Conservation (phyloP, 2,329 filamentous ascomycete genomes). For the Penicillium sp. region DNA sequence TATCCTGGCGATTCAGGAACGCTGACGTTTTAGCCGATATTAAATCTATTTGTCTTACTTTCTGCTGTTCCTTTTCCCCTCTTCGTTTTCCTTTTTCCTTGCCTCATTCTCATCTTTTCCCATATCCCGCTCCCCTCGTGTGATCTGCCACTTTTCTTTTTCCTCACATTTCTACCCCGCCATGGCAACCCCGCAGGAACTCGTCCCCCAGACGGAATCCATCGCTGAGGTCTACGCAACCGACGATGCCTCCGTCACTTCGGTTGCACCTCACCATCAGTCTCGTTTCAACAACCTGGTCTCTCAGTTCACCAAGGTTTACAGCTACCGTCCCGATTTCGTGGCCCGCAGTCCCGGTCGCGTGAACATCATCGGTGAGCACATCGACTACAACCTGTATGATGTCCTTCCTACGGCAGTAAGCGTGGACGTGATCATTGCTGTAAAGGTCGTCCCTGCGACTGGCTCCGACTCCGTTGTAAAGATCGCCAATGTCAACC, state of each 20-base stretch:
- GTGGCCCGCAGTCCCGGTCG: constrained; percentile 83
- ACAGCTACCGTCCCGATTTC: constrained; percentile 65
- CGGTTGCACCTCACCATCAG: constrained; percentile 58
- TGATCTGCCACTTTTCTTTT: too few species aligned
- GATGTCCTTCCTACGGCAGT: constrained; percentile 93
- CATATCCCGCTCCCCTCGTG: too few species aligned
- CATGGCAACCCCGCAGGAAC: constrained; percentile 36
- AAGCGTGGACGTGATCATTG: constrained; percentile 79
- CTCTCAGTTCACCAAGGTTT: constrained; percentile 59
- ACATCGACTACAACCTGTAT: constrained; percentile 98
- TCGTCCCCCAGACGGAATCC: constrained; percentile 65
- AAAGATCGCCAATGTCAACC: constrained; percentile 69
- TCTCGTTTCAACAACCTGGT: constrained; percentile 68
- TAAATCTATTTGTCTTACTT: too few species aligned
- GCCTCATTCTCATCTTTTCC: too few species aligned
- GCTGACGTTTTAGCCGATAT: too few species aligned
- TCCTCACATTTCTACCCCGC: constrained; percentile 24
- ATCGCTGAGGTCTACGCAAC: constrained; percentile 75
- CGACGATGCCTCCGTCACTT: constrained; percentile 64
- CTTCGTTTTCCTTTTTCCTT: too few species aligned
- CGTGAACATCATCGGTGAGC: constrained; percentile 97
- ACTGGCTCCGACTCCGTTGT: constrained; percentile 49
- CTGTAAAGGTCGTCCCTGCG: constrained; percentile 53
- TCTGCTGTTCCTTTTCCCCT: too few species aligned
- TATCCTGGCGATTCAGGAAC: too few species aligned